Evolutionary conservation across 257 asterid genomes (phyloP).

Genomic region (Solanum gandarillasii): DNA sequence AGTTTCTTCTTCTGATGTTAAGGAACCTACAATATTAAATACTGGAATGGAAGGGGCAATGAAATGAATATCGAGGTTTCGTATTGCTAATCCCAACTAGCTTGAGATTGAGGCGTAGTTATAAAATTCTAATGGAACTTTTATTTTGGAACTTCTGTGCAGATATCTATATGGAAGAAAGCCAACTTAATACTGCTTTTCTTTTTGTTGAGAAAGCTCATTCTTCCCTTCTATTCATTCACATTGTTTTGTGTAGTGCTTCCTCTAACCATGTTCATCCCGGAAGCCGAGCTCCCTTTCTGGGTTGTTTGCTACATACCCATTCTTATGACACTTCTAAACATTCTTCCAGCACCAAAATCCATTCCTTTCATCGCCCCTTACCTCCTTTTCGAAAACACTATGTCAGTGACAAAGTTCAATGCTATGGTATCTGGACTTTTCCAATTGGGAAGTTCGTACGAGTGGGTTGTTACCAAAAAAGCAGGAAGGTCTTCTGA

Average conservation of each 20-base stretch:
- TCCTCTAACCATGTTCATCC: slow-evolving; percentile 61
- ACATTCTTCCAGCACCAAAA: slow-evolving; percentile 49
- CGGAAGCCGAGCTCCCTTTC: slow-evolving; percentile 53
- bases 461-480: slow-evolving; percentile 63
- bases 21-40: background rate
- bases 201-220: slow-evolving; percentile 52
- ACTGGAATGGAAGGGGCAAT: background rate
- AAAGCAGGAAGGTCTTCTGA: slow-evolving; percentile 59
- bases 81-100: background rate
- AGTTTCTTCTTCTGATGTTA: background rate
- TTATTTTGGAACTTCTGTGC: slow-evolving; percentile 1
- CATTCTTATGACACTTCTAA: slow-evolving; percentile 41
- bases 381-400: slow-evolving; percentile 57
- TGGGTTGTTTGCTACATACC: slow-evolving; percentile 60
- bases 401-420: slow-evolving; percentile 69
- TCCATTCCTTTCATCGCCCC: slow-evolving; percentile 66
- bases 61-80: background rate
- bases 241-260: slow-evolving; percentile 57
- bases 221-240: slow-evolving; percentile 73
- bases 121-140: background rate
- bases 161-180: slow-evolving; percentile 65
- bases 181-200: slow-evolving; percentile 53
- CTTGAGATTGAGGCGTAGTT: background rate
- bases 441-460: slow-evolving; percentile 59
- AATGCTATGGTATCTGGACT: slow-evolving; percentile 61